Evolutionary conservation across 805 yeast genomes (phyloP), one percentile per base, ranked within the genome.

Genomic region (Kodamaea restingae): DNA sequence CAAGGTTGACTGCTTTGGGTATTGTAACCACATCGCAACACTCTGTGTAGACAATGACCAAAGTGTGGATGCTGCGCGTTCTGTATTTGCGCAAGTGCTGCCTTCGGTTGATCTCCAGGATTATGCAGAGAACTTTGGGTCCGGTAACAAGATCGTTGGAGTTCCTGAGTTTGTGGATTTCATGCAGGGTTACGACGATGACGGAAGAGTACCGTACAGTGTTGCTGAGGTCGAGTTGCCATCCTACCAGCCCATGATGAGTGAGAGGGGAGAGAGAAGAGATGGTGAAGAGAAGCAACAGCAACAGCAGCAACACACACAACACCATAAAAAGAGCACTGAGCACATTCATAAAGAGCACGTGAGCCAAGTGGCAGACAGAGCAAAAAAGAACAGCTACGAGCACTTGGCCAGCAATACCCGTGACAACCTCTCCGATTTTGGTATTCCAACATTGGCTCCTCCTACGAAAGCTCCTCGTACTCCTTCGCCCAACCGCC

Each of bases 31-130:
- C 28, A 68, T 84, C 7, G 84, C 95, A 6, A 71, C 86, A 0
- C 70, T 80, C 2, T 88, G 95, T 55, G 90, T 87, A 22, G 76
- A 78, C 32, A 84, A 82, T 51, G 96, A 88, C 54, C 81, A 78
- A 45, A 72, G 84, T 7, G 85, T 84, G 40, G 96, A 88, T 53
- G 68, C 68, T 38, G 74, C 88, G 10, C 73, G 96, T 40, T 56
- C 78, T 6, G 59, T 76, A 2, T 68, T 87, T 38, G 95, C 88
- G 43, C 71, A 75, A 36, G 81, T 88, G 48, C 81, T 78, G 14
- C 76, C 85, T 6, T 63, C 64, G 2, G 63, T 63, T 14, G 95
- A 87, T 46, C 63, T 84, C 15, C 64, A 66, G 20, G 56, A 60
- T 2, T 85, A 79, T 57, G 74, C 78, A 9, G 59, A 66, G 5